Evolutionary conservation across 2,329 filamentous ascomycete species (phyloP), one percentile per base, ranked within the genome.

Genomic region (Epichloe sibirici): DNA sequence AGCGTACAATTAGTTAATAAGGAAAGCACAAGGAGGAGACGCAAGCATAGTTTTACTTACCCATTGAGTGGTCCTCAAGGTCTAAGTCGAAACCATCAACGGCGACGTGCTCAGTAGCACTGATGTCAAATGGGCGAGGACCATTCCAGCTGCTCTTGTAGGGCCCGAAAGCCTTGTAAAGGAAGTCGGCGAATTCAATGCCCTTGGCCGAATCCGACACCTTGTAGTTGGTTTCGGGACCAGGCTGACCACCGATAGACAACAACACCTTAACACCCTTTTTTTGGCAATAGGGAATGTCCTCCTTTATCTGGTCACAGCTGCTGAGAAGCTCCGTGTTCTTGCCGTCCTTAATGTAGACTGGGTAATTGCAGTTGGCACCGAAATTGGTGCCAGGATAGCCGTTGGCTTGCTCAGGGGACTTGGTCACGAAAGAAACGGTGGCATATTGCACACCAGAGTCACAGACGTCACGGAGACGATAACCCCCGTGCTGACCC

Each of bases 31-130:
- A 31, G 28, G 28, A 8, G 8, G 8, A 31, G 28, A 31, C 28
- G 28, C 28, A 11, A 31, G 28, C 8, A 31, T 13, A 21, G 8
- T 31, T 9, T 40, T 21, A 52, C 65, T 57, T 58, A 70, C 68
- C 57, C 31, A 66, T 58, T 6, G 4, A 17, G 3, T 57, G 49
- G 17, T 58, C 54, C 59, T 73, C 70, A 11, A 74, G 63, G 50
- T 73, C 70, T 56, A 74, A 67, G 54, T 72, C 69, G 52, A 71
- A 74, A 40, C 71, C 71, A 52, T 74, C 69, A 46, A 73, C 59
- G 9, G 60, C 51, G 42, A 56, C 60, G 55, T 61, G 61, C 17
- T 61, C 55, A 12, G 57, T 59, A 5, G 51, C 48, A 44, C 54
- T 60, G 48, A 53, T 45, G 48, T 71, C 71, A 44, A 74, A 71